These are phyloP conservation scores for Tolypocladium ophioglossoides DNA, from an alignment of 2,329 filamentous ascomycete genomes.

Conservation along the genomic window DNA sequence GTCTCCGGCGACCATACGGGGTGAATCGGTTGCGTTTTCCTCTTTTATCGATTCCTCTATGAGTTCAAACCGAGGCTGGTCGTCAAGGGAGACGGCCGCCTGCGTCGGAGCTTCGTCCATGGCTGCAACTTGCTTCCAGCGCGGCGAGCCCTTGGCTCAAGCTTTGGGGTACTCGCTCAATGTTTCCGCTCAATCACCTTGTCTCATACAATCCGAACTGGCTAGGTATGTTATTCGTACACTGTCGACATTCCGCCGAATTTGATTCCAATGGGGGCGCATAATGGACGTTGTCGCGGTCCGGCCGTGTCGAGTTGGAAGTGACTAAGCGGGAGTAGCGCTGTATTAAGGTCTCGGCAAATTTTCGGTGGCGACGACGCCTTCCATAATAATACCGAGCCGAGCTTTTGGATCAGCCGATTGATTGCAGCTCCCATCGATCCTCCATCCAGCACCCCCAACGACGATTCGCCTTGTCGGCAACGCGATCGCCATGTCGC, in stretches of 20 bases:
- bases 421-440: not conserved
- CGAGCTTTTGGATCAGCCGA: not conserved
- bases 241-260: not conserved
- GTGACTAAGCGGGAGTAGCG: not conserved
- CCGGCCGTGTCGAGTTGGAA: not conserved
- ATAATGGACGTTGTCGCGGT: not conserved
- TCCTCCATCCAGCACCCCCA: not conserved
- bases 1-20: slow-evolving; percentile 11
- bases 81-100: slow-evolving; percentile 9
- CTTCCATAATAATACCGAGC: no score
- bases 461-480: not conserved
- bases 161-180: not conserved
- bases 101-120: slow-evolving; percentile 17
- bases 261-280: not conserved
- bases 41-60: slow-evolving; percentile 16
- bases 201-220: not conserved
- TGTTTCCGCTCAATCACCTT: not conserved
- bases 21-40: slow-evolving; percentile 12
- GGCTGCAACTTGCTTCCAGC: not conserved
- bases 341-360: slow-evolving; percentile 2
- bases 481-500: slow-evolving; percentile 23
- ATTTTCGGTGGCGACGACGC: slow-evolving; percentile 5
- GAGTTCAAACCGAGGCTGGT: slow-evolving; percentile 15
- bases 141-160: not conserved
- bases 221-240: not conserved